phyloP scores from a whole-genome alignment of 2,329 filamentous ascomycete genomes.

The Fusarium setosum region DNA sequence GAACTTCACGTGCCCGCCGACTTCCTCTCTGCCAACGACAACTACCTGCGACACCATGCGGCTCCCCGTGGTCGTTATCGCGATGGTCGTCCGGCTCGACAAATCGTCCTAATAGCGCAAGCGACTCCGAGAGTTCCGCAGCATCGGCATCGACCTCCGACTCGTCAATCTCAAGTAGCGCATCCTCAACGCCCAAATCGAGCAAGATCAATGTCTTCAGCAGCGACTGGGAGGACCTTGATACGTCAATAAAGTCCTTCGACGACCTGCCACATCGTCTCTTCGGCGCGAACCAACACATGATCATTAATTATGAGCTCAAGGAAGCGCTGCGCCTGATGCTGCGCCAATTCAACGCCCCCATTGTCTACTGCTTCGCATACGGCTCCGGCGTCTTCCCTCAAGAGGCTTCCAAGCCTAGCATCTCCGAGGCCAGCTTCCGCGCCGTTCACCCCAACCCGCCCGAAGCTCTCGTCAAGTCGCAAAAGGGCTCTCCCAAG shows the following conservation, averaged over 20 bases:
- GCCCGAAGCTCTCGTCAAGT: constrained; percentile 81
- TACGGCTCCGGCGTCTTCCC: constrained; percentile 98
- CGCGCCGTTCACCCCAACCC: constrained; percentile 83
- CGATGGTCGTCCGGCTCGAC: constrained; percentile 39
- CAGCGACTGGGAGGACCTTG: constrained; percentile 57
- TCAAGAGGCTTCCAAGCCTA: constrained; percentile 68
- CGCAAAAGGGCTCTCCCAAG: constrained; percentile 89
- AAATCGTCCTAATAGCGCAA: constrained; percentile 1
- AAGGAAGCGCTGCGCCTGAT: constrained; percentile 90
- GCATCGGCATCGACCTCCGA: constrained; percentile 12
- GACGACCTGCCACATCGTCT: constrained; percentile 58
- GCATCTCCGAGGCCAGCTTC: constrained; percentile 66
- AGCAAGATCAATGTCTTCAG: constrained; percentile 52
- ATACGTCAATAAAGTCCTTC: constrained; percentile 56
- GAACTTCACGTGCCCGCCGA: constrained; percentile 23
- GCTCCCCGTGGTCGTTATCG: not conserved
- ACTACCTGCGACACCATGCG: constrained; percentile 9
- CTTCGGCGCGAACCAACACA: constrained; percentile 96
- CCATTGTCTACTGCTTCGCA: constrained; percentile 95
- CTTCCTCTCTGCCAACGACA: constrained; percentile 14
- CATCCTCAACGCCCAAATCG: constrained; percentile 35
- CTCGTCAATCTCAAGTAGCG: constrained; percentile 19
- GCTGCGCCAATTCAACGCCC: constrained; percentile 90
- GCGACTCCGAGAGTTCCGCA: constrained; percentile 14
- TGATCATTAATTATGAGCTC: constrained; percentile 94